Evolutionary conservation across 768 basidiomycete genomes (phyloP).

Genomic region (Phanerochaete carnosa): DNA sequence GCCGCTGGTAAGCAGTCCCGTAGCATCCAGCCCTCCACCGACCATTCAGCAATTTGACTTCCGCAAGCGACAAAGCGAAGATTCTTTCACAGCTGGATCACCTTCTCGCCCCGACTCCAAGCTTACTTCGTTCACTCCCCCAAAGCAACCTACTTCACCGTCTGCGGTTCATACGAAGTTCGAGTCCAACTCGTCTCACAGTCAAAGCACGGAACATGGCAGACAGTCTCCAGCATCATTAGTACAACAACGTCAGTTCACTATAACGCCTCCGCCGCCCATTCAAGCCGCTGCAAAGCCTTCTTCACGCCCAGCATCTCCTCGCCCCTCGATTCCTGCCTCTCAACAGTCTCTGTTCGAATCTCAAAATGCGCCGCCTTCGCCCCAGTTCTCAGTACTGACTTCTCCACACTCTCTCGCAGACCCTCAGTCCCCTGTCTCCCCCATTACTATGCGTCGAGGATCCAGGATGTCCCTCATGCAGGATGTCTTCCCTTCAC

Average conservation of each 20-base stretch:
- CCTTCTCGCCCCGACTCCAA: constrained; percentile 40
- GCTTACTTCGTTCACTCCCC: constrained; percentile 21
- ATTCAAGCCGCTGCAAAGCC: not conserved
- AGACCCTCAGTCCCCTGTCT: constrained; percentile 10
- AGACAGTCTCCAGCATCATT: constrained; percentile 2
- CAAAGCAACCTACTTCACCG: not conserved
- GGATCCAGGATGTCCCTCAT: constrained; percentile 3
- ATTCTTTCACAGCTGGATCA: constrained; percentile 28
- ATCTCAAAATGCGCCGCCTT: not conserved
- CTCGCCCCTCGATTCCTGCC: not conserved
- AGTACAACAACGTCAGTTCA: not conserved
- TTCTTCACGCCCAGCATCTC: not conserved
- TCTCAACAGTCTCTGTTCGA: not conserved
- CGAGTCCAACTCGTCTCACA: not conserved
- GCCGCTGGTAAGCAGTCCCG: constrained; percentile 22
- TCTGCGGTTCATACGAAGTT: not conserved
- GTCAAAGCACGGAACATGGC: not conserved
- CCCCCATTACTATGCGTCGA: not conserved
- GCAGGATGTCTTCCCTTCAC: not conserved
- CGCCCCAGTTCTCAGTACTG: constrained; percentile 18
- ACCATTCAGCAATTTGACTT: not conserved
- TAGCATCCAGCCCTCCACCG: not conserved
- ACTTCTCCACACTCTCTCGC: constrained; percentile 38
- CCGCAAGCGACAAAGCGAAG: constrained; percentile 27
- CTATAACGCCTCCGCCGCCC: not conserved